phyloP scores from a whole-genome alignment of 1,284 basidiomycete species.

The Leccinum solheimii region DNA sequence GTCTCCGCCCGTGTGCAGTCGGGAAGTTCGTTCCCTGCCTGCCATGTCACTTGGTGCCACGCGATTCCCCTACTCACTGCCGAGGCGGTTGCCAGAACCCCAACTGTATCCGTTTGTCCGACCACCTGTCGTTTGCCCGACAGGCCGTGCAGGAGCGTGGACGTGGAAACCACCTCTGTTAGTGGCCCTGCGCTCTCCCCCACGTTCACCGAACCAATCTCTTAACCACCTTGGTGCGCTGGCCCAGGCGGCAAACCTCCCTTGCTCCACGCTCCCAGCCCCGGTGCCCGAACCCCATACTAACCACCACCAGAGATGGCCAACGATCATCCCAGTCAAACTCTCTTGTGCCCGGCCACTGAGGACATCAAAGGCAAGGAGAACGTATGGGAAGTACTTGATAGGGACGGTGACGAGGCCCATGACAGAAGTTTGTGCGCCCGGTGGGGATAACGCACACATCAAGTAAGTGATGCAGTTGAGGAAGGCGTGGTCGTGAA shows the following conservation, averaged over 20 bases:
- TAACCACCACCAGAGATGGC: conserved; percentile 79
- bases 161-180: conserved; percentile 28
- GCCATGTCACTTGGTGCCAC: not conserved
- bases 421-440: conserved; percentile 68
- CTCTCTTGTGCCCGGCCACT: conserved; percentile 63
- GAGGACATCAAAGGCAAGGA: conserved; percentile 73
- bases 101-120: conserved; percentile 38
- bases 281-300: conserved; percentile 48
- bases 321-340: conserved; percentile 71
- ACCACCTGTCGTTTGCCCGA: conserved; percentile 28
- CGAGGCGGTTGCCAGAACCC: conserved; percentile 46
- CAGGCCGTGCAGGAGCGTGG: conserved; percentile 32
- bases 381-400: conserved; percentile 72
- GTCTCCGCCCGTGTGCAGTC: not conserved
- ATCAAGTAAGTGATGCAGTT: conserved; percentile 69
- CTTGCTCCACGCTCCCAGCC: conserved; percentile 32
- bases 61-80: conserved; percentile 18
- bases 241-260: conserved; percentile 28
- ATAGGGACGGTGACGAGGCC: conserved; percentile 73
- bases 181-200: conserved; percentile 15
- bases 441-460: conserved; percentile 64
- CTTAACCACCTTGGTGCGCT: conserved; percentile 43
- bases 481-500: conserved; percentile 70
- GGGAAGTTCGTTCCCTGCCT: not conserved
- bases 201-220: conserved; percentile 35